Conservation (phyloP, 345 rosid species). For the Brassica napus region DNA sequence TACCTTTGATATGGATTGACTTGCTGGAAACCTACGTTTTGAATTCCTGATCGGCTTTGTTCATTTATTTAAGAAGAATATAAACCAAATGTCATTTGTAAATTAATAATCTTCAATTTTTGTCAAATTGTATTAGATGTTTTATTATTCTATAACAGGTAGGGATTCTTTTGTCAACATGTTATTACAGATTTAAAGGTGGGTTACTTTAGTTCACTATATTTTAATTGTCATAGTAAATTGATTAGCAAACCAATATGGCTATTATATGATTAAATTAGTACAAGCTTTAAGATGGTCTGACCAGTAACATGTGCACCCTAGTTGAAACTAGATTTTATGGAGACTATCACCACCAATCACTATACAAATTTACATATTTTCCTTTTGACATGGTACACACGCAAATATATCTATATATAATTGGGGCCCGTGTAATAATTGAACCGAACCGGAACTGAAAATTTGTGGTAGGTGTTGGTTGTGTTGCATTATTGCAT, state of each 20-base stretch:
- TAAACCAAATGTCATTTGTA: too few species aligned
- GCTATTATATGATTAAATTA: not conserved
- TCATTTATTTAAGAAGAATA: too few species aligned
- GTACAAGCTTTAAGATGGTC: not conserved
- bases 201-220: not conserved
- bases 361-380: conserved; percentile 14
- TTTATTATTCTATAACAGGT: not conserved
- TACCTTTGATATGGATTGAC: too few species aligned
- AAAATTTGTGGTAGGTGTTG: not conserved
- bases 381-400: not conserved
- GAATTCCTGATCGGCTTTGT: too few species aligned
- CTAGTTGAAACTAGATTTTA: conserved; percentile 20
- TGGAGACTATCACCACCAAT: conserved; percentile 30
- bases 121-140: not conserved
- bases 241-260: not conserved
- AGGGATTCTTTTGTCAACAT: conserved; percentile 1
- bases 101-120: not conserved
- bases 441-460: conserved; percentile 9
- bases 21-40: too few species aligned
- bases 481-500: not conserved
- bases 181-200: not conserved
- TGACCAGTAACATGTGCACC: conserved; percentile 31
- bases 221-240: not conserved
- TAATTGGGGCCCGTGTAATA: not conserved
- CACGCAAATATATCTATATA: not conserved